phyloP scores from a whole-genome alignment of 2,329 filamentous ascomycete species.

The Colletotrichum cuscutae region DNA sequence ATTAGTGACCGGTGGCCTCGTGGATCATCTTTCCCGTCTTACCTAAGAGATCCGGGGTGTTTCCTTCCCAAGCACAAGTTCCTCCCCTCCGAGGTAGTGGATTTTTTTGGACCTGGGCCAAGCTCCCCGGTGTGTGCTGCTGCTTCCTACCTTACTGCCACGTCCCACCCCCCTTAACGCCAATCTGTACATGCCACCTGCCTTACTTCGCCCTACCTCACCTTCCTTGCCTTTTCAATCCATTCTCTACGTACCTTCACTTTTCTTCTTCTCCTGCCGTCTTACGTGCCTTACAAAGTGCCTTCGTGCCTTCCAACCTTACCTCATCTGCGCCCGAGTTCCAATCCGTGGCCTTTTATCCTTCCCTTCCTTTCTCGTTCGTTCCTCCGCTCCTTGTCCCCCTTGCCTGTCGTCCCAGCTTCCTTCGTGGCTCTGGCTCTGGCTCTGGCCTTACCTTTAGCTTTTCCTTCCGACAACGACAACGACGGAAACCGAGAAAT shows the following conservation, averaged over 20 bases:
- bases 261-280: constrained; percentile 6
- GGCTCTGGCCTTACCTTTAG: neutral
- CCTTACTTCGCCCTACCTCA: constrained; percentile 2
- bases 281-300: neutral
- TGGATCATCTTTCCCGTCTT: neutral
- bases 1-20: neutral
- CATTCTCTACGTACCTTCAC: constrained; percentile 22
- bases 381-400: constrained; percentile 18
- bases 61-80: neutral
- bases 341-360: neutral
- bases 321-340: neutral
- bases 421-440: neutral
- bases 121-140: constrained; percentile 1
- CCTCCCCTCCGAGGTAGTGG: neutral
- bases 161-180: neutral
- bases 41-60: neutral
- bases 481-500: constrained; percentile 18
- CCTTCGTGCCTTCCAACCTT: neutral
- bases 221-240: neutral
- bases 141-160: neutral
- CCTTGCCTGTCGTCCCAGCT: neutral
- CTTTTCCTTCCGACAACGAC: neutral
- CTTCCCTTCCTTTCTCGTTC: neutral
- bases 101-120: constrained; percentile 6
- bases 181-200: constrained; percentile 22